A percentile compares a stretch with the other conserved stretches of the same genome.
phyloP scores from a whole-genome alignment of 305 asterid species.

The Ajuga reptans region DNA sequence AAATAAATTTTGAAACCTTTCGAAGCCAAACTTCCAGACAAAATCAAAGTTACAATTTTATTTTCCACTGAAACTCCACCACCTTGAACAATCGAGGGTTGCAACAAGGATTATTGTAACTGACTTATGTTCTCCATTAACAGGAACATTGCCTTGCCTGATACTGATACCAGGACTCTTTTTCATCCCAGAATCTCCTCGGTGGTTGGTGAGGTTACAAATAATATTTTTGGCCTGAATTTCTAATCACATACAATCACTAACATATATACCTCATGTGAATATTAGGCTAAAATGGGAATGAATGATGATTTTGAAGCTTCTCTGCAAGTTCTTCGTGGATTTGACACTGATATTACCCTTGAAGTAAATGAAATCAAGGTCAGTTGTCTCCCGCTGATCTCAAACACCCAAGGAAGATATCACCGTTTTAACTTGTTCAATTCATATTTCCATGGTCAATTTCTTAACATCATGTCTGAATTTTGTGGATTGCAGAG shows the following conservation, averaged over 20 bases:
- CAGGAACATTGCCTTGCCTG: constrained; percentile 84
- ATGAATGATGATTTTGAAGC: constrained; percentile 88
- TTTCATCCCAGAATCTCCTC: constrained; percentile 96
- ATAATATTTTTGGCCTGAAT: neutral
- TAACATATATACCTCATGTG: constrained; percentile 19
- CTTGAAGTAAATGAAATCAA: constrained; percentile 86
- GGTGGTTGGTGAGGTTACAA: constrained; percentile 85
- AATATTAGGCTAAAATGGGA: constrained; percentile 86
- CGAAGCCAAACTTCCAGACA: too few species aligned
- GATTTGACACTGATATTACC: constrained; percentile 80
- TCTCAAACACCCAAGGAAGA: neutral
- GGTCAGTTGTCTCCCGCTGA: constrained; percentile 31
- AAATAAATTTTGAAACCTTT: neutral
- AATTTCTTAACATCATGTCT: constrained; percentile 15
- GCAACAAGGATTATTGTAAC: neutral
- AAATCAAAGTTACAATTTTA: too few species aligned
- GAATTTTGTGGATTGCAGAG: constrained; percentile 41
- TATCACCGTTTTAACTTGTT: neutral
- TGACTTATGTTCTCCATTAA: constrained; percentile 17
- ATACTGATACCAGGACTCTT: constrained; percentile 80
- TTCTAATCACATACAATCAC: constrained; percentile 10
- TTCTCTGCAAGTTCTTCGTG: constrained; percentile 91
- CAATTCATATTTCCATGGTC: neutral
- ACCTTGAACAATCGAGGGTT: neutral
- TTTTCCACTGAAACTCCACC: too few species aligned